Evolutionary conservation across 305 asterid genomes (phyloP).

Genomic region (Withania somnifera): DNA sequence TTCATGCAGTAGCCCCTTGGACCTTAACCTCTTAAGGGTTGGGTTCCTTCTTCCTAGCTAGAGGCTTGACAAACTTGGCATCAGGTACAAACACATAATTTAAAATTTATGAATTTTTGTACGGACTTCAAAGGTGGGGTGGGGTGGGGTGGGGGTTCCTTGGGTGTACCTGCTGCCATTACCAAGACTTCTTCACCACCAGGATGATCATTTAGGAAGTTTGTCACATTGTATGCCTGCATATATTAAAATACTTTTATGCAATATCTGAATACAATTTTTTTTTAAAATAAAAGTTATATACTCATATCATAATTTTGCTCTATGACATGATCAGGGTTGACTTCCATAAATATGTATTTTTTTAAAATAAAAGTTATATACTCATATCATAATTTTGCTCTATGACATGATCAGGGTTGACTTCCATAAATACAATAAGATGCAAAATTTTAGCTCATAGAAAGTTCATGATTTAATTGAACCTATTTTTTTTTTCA

Average conservation of each 20-base stretch:
- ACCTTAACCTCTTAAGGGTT: no score
- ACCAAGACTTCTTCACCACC: slow-evolving; percentile 64
- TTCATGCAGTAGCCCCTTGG: no score
- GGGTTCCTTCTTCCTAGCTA: no score
- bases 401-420: neutral
- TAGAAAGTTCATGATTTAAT: neutral
- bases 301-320: neutral
- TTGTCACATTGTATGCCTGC: slow-evolving; percentile 55
- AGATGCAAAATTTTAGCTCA: neutral
- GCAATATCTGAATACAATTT: neutral
- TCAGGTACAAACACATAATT: neutral
- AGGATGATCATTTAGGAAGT: slow-evolving; percentile 62
- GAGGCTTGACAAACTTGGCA: no score
- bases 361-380: no score
- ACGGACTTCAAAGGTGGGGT: neutral
- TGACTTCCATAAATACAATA: neutral
- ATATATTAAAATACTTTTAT: neutral
- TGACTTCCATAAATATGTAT: neutral
- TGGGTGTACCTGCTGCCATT: slow-evolving; percentile 39
- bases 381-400: neutral
- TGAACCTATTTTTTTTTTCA: neutral
- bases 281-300: neutral
- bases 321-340: neutral
- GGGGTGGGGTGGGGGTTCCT: no score
- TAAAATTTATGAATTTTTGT: neutral